Conservation (phyloP, 805 yeast species). For the Kuraishia ogatae region DNA sequence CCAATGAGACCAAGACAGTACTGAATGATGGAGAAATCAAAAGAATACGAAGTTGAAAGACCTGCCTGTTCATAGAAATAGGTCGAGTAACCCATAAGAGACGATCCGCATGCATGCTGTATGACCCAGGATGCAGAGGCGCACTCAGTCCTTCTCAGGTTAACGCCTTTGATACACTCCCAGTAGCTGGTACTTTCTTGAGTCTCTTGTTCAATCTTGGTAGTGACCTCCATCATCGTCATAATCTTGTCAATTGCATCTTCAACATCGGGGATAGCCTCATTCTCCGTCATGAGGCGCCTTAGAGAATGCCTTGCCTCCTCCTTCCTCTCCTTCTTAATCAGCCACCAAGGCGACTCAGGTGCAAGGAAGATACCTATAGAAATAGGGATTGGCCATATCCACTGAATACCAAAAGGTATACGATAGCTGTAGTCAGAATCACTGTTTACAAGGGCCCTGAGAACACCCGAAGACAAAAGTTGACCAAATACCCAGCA, state of each 20-base stretch:
- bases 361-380: slow-evolving; percentile 38
- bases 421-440: slow-evolving; percentile 18
- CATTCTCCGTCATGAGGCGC: slow-evolving; percentile 16
- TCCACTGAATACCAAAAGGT: slow-evolving; percentile 56
- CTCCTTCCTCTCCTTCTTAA: slow-evolving; percentile 27
- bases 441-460: slow-evolving; percentile 8
- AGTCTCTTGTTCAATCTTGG: slow-evolving; percentile 33
- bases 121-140: slow-evolving; percentile 43
- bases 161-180: slow-evolving; percentile 41
- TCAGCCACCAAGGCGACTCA: slow-evolving; percentile 52
- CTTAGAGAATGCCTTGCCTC: slow-evolving; percentile 33
- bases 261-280: slow-evolving; percentile 2
- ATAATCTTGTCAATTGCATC: slow-evolving; percentile 3
- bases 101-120: slow-evolving; percentile 54
- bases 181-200: slow-evolving; percentile 19
- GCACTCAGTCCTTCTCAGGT: slow-evolving; percentile 36
- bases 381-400: slow-evolving; percentile 44
- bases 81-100: slow-evolving; percentile 52
- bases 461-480: slow-evolving; percentile 43
- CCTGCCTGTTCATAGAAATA: slow-evolving; percentile 22
- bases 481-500: slow-evolving; percentile 55
- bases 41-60: slow-evolving; percentile 8
- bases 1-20: slow-evolving; percentile 22
- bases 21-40: slow-evolving; percentile 19
- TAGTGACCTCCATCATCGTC: slow-evolving; percentile 17